Conservation (phyloP, 2,329 filamentous ascomycete species). For the Colletotrichum tanaceti region DNA sequence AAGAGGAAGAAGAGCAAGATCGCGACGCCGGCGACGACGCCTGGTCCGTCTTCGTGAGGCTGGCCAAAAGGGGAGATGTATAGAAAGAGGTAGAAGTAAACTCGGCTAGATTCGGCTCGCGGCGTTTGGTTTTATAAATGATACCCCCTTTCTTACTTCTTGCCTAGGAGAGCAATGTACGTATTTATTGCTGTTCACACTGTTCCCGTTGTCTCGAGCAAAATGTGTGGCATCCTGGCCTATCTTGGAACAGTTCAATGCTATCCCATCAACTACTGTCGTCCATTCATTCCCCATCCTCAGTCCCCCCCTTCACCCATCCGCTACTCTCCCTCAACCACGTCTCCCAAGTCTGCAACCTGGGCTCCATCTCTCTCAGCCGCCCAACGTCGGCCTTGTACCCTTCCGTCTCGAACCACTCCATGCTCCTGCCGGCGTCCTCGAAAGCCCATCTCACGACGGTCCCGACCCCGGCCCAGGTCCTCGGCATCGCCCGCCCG, state of each 20-base stretch:
- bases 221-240: neutral
- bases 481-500: conserved; percentile 20
- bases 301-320: conserved; percentile 36
- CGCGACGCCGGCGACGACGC: conserved; percentile 34
- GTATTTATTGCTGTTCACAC: neutral
- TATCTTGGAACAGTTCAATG: too few species aligned
- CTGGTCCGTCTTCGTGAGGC: conserved; percentile 23
- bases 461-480: conserved; percentile 23
- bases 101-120: neutral
- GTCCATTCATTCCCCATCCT: neutral
- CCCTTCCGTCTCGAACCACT: conserved; percentile 37
- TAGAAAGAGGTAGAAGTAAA: neutral
- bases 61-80: neutral
- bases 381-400: conserved; percentile 31
- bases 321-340: conserved; percentile 43
- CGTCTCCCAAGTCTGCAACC: conserved; percentile 38
- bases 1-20: conserved; percentile 63
- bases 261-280: neutral
- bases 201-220: neutral
- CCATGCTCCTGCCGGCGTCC: conserved; percentile 38
- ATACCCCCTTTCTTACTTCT: conserved; percentile 33
- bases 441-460: conserved; percentile 35
- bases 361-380: conserved; percentile 31
- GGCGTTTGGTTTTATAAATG: conserved; percentile 32
- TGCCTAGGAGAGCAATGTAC: neutral